These are phyloP conservation scores for Beta corolliflora DNA, from an alignment of 179 eudicot genomes.

Conservation along the genomic window DNA sequence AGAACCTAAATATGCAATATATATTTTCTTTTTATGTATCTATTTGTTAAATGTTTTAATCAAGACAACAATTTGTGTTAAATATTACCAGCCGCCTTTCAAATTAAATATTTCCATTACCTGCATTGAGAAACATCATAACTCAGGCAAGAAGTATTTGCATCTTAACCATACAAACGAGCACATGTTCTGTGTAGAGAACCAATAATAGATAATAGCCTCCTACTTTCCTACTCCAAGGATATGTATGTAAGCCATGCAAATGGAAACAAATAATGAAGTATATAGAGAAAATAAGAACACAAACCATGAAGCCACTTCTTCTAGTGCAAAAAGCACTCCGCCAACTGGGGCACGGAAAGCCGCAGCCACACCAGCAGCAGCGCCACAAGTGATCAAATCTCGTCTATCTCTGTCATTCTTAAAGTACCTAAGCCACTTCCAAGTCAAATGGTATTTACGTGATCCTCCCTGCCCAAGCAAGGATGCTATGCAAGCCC, in stretches of 20 bases:
- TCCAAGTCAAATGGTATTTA: conserved; percentile 36
- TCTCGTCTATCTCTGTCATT: conserved; percentile 42
- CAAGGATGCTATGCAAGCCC: conserved; percentile 39
- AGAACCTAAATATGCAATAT: too few species aligned
- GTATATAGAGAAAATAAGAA: background rate
- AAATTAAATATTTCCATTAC: background rate
- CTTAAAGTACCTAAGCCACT: conserved; percentile 36
- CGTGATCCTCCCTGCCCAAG: conserved; percentile 45
- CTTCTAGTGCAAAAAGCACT: conserved; percentile 44
- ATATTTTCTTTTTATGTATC: too few species aligned
- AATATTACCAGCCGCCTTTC: too few species aligned
- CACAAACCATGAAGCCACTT: conserved; percentile 41
- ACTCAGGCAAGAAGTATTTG: background rate
- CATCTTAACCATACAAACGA: background rate
- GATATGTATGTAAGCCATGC: background rate
- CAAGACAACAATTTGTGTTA: too few species aligned
- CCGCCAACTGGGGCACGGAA: conserved; percentile 49
- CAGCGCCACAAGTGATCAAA: conserved; percentile 44
- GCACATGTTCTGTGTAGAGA: background rate
- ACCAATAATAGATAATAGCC: background rate
- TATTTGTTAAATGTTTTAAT: too few species aligned
- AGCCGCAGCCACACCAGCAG: conserved; percentile 46
- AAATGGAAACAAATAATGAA: background rate
- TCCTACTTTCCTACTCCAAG: background rate
- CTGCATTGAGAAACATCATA: background rate